Evolutionary conservation across 805 yeast genomes (phyloP), one percentile per base, ranked within the genome.

Genomic region (Metschnikowia reukaufii): DNA sequence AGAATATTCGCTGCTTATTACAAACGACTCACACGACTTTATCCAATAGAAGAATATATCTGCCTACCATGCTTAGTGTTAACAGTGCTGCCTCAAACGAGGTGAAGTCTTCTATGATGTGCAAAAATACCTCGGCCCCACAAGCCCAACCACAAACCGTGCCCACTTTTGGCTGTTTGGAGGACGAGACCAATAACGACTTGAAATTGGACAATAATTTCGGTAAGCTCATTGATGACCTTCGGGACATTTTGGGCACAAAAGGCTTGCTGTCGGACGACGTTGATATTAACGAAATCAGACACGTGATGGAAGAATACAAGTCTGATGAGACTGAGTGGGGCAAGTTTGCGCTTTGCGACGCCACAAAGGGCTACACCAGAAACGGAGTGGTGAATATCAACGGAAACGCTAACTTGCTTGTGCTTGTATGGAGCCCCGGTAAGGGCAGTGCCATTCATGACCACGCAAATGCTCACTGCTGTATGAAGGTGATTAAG

Each of bases 401-500:
- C 55, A 86, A 87, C 63, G 77, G 77, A 15, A 80, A 79, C 57
- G 96, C 88, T 35, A 83, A 84, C 57, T 67, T 85, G 46, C 70
- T 85, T 43, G 65, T 85, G 13, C 64, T 85, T 42, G 88, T 84
- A 17, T 85, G 92, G 92, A 74, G 76, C 43, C 89, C 90, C 0
- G 81, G 81, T 6, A 73, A 74, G 56, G 73, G 81, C 20, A 79
- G 86, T 18, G 75, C 79, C 41, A 80, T 85, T 50, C 92, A 85
- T 61, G 88, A 84, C 63, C 92, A 85, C 56, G 87, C 89, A 17
- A 73, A 78, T 45, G 88, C 90, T 10, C 89, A 85, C 65, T 85
- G 92, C 64, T 75, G 84, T 50, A 84, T 85, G 82, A 84, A 84
- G 63, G 70, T 85, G 37, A 68, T 85, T 50, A 70, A 76, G 55